Evolutionary conservation across 305 asterid genomes (phyloP), one percentile per base, ranked within the genome.

Genomic region (Ruellia speciosa): DNA sequence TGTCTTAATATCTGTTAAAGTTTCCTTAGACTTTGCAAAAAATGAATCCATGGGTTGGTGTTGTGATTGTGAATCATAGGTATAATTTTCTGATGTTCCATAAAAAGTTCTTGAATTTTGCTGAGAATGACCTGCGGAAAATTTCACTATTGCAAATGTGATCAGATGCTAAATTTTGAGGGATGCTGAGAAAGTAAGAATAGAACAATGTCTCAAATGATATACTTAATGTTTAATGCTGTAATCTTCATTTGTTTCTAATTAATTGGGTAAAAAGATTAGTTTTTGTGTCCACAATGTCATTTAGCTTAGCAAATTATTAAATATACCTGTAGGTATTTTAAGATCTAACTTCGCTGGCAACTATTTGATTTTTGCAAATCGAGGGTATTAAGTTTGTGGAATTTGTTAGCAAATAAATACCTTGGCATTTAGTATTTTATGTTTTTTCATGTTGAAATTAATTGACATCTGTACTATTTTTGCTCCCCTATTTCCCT

Each of bases 401-500:
- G 39, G 33, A 11, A 37, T 56, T 66, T 40, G 18, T 52, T 11
- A 14, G 11, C 14, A 47, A 18, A 48, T 8, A 33, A 13, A 24
- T 24, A 1, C 15, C 7, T 17, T 20, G 3, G 17, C 48, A 17
- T 49, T 45, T 1, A 13, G 4, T n/a, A 13, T 43, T 43, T 43
- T 11, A 3, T 4, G 16, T n/a, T 43, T 3, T 54, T n/a, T 9
- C 40, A 11, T 53, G 40, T 12, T 45, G 28, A 58, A 48, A 46
- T 13, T 46, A 6, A 19, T 14, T 33, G 31, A 49, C 28, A 48
- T 46, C 69, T 50, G 28, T 46, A 52, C 54, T 28, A 19, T 39
- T 49, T 18, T 49, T 18, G 52, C 34, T 45, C 50, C 62, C 52
- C 14, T 54, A 33, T 43, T 14, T 58, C 48, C 10, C 45, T 72